A percentile compares a stretch with the other conserved stretches of the same genome.
phyloP scores from a whole-genome alignment of 2,329 filamentous ascomycete genomes.

The Hypomyces rosellus region DNA sequence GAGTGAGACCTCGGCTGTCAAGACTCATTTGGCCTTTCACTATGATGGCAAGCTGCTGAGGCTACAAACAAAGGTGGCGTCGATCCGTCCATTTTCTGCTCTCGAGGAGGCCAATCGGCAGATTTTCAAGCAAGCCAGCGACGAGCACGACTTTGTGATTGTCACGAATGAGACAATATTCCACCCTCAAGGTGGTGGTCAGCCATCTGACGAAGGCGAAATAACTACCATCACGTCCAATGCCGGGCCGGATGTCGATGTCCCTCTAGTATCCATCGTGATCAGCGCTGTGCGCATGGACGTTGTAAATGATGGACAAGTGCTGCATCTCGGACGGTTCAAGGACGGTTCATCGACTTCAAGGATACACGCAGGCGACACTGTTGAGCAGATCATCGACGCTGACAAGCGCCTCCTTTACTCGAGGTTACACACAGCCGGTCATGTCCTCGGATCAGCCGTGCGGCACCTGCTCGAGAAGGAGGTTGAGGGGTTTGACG shows the following conservation, averaged over 20 bases:
- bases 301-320: constrained; percentile 41
- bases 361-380: constrained; percentile 26
- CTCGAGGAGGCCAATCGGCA: constrained; percentile 45
- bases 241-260: constrained; percentile 18
- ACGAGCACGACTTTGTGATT: constrained; percentile 48
- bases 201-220: constrained; percentile 60
- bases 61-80: constrained; percentile 38
- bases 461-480: constrained; percentile 52
- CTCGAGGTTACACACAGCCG: constrained; percentile 66
- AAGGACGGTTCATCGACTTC: constrained; percentile 12
- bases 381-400: constrained; percentile 54
- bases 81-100: constrained; percentile 41
- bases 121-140: constrained; percentile 52
- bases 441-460: constrained; percentile 64
- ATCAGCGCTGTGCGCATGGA: constrained; percentile 54
- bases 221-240: constrained; percentile 50
- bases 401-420: constrained; percentile 53
- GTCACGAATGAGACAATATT: constrained; percentile 64
- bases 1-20: background rate
- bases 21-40: constrained; percentile 40
- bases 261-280: constrained; percentile 25
- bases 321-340: constrained; percentile 62
- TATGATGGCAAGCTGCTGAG: constrained; percentile 36
- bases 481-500: constrained; percentile 49
- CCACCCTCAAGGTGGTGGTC: constrained; percentile 68